Evolutionary conservation across 2,329 filamentous ascomycete genomes (phyloP).

Genomic region (Thyridium curvatum): DNA sequence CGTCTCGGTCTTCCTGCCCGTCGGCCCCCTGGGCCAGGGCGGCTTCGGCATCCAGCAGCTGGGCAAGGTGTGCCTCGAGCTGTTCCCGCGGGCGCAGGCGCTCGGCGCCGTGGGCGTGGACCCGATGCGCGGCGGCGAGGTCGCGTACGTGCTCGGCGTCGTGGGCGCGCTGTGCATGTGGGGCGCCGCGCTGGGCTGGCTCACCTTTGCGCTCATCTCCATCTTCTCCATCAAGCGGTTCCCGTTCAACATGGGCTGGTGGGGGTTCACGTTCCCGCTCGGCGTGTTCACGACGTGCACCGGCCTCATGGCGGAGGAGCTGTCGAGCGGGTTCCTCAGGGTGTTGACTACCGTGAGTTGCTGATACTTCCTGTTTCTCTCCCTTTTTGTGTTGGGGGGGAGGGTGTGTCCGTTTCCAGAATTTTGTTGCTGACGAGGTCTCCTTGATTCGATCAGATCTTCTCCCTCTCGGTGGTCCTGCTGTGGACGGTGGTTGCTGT

Average conservation of each 20-base stretch:
- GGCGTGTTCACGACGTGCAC: slow-evolving; percentile 33
- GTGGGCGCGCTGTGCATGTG: slow-evolving; percentile 23
- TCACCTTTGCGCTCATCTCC: slow-evolving; percentile 21
- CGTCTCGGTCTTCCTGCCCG: slow-evolving; percentile 55
- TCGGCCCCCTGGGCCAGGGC: slow-evolving; percentile 57
- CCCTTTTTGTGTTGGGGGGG: not conserved
- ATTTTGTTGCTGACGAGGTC: not conserved
- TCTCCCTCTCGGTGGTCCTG: slow-evolving; percentile 31
- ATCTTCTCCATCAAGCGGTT: slow-evolving; percentile 24
- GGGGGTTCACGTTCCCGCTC: slow-evolving; percentile 30
- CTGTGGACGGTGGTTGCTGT: slow-evolving; percentile 35
- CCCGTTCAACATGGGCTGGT: slow-evolving; percentile 31
- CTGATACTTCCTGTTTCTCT: not conserved
- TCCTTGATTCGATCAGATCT: slow-evolving; percentile 18
- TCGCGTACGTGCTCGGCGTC: slow-evolving; percentile 49
- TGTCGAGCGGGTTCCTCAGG: slow-evolving; percentile 36
- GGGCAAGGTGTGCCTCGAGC: slow-evolving; percentile 28
- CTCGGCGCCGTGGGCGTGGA: slow-evolving; percentile 38
- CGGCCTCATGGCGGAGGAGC: slow-evolving; percentile 28
- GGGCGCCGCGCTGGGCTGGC: slow-evolving; percentile 25
- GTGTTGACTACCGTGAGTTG: slow-evolving; percentile 19
- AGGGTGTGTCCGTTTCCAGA: too few species aligned
- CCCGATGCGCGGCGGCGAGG: slow-evolving; percentile 35
- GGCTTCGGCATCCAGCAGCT: slow-evolving; percentile 43
- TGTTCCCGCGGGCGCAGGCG: slow-evolving; percentile 22